These are phyloP conservation scores for Osmanthus fragrans DNA, from an alignment of 257 asterid genomes.

Conservation along the genomic window DNA sequence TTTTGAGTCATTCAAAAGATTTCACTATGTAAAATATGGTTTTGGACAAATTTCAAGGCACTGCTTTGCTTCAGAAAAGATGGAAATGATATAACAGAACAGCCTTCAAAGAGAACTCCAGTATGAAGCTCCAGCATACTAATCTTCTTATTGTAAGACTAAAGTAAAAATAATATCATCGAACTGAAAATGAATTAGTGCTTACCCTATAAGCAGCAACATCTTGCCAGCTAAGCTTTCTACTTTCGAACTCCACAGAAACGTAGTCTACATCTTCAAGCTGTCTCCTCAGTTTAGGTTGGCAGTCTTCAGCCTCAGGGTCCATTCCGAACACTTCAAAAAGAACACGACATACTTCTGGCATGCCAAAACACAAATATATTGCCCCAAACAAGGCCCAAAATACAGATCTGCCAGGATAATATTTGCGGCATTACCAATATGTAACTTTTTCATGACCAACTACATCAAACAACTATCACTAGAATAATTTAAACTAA, in stretches of 20 bases:
- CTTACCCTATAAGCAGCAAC: constrained; percentile 82
- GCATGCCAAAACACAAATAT: constrained; percentile 95
- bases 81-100: background rate
- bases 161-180: background rate
- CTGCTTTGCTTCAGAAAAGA: background rate
- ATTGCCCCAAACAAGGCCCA: constrained; percentile 99
- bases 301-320: constrained; percentile 95
- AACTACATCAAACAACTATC: background rate
- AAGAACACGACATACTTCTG: constrained; percentile 94
- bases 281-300: constrained; percentile 90
- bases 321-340: constrained; percentile 98
- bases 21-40: background rate
- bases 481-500: background rate
- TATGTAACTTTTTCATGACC: background rate
- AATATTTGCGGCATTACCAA: constrained; percentile 19
- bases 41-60: background rate
- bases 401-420: constrained; percentile 73
- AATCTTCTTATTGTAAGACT: background rate
- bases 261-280: constrained; percentile 95
- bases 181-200: constrained; percentile 1
- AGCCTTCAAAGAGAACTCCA: background rate
- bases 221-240: constrained; percentile 90
- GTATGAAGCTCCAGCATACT: background rate
- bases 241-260: constrained; percentile 84
- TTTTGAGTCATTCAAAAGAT: background rate